Evolutionary conservation across 257 asterid species (phyloP).

Genomic region (Agastache rugosa): DNA sequence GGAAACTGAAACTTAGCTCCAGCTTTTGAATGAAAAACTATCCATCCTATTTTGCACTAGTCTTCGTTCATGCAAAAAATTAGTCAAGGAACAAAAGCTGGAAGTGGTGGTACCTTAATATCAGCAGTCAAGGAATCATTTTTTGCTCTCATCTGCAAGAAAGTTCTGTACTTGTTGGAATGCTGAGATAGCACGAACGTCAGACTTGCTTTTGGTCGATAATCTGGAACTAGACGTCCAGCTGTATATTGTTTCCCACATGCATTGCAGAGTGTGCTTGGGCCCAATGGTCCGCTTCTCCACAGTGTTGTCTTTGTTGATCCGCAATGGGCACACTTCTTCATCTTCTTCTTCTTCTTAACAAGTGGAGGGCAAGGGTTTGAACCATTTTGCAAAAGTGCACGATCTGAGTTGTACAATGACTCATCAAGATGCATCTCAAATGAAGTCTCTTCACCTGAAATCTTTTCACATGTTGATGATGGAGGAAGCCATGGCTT

Average conservation of each 20-base stretch:
- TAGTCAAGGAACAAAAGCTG: slow-evolving; percentile 56
- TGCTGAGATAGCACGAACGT: slow-evolving; percentile 66
- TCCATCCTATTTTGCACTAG: background rate
- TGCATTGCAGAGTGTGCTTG: slow-evolving; percentile 69
- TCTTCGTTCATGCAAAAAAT: background rate
- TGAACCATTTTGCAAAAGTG: slow-evolving; percentile 2
- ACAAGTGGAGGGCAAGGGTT: slow-evolving; percentile 23
- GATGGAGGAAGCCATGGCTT: slow-evolving; percentile 58
- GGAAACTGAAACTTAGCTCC: background rate
- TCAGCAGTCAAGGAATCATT: background rate
- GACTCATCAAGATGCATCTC: slow-evolving; percentile 19
- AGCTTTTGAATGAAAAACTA: background rate
- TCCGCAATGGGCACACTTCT: slow-evolving; percentile 70
- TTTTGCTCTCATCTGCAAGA: slow-evolving; percentile 53
- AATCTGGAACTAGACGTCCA: slow-evolving; percentile 75
- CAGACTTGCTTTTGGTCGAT: slow-evolving; percentile 88
- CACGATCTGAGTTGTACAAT: background rate
- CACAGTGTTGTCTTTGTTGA: slow-evolving; percentile 78
- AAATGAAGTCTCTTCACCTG: slow-evolving; percentile 33
- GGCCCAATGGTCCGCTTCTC: slow-evolving; percentile 83
- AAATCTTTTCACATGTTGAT: slow-evolving; percentile 48
- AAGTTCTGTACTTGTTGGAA: slow-evolving; percentile 62
- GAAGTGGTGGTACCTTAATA: slow-evolving; percentile 50
- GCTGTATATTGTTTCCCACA: slow-evolving; percentile 77
- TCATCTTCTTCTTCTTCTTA: slow-evolving; percentile 18